phyloP scores from a whole-genome alignment of 306 rosid species.

The Begonia peltatifolia region DNA sequence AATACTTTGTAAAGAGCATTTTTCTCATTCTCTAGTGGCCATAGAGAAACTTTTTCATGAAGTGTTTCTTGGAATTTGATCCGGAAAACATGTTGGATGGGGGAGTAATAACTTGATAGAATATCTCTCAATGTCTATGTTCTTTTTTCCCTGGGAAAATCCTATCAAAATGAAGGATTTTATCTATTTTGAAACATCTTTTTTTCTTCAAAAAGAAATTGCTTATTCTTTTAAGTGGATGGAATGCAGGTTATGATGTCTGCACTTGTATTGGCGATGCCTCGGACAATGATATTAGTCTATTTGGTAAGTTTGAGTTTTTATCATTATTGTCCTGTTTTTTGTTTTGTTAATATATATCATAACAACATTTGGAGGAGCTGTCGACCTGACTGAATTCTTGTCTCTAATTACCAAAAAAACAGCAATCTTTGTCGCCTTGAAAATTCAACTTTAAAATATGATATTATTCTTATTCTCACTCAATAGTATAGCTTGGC shows the following conservation, averaged over 20 bases:
- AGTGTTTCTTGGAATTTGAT: too few species aligned
- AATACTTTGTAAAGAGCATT: too few species aligned
- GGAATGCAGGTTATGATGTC: constrained; percentile 65
- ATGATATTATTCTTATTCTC: constrained; percentile 7
- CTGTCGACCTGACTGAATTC: background rate
- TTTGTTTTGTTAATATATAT: background rate
- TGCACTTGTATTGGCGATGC: constrained; percentile 59
- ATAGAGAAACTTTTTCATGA: too few species aligned
- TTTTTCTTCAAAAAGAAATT: background rate
- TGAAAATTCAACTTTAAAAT: background rate
- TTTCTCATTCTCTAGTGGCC: too few species aligned
- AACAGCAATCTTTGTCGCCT: background rate
- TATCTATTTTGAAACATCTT: constrained; percentile 2
- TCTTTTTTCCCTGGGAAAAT: too few species aligned
- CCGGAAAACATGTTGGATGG: too few species aligned
- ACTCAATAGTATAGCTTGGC: constrained; percentile 7
- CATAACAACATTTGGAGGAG: background rate
- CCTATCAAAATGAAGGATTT: background rate
- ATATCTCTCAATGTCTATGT: too few species aligned
- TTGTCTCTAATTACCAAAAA: background rate
- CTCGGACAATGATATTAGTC: constrained; percentile 30
- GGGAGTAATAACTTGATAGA: too few species aligned
- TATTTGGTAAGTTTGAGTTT: constrained; percentile 39
- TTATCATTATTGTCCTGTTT: background rate
- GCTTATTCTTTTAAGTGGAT: constrained; percentile 19